Percentiles rank a stretch among this genome's conserved stretches.
These are phyloP conservation scores for Jackrogersella minutella DNA, from an alignment of 495 filamentous ascomycete species.

Conservation along the genomic window DNA sequence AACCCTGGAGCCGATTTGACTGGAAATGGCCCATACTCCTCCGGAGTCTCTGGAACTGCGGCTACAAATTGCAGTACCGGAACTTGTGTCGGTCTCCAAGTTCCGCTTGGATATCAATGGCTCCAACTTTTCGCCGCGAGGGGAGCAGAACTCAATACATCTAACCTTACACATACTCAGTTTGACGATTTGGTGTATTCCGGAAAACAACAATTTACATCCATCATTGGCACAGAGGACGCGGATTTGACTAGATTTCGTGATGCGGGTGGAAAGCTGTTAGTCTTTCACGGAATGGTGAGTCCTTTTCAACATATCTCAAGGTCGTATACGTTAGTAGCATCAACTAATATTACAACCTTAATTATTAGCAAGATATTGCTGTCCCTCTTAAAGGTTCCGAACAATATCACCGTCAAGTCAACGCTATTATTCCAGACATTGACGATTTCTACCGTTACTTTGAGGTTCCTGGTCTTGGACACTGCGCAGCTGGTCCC, in stretches of 20 bases:
- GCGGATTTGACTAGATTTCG: not conserved
- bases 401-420: constrained; percentile 36
- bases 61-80: not conserved
- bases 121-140: not conserved
- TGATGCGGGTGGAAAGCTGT: not conserved
- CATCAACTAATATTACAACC: not conserved
- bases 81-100: not conserved
- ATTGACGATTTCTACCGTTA: constrained; percentile 39
- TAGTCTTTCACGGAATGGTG: not conserved
- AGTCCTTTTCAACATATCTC: not conserved
- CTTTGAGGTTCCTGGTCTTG: constrained; percentile 45
- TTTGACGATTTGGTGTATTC: not conserved
- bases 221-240: not conserved
- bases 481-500: constrained; percentile 52
- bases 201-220: not conserved
- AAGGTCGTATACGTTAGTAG: not conserved
- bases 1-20: not conserved
- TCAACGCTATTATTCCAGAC: constrained; percentile 2
- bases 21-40: not conserved
- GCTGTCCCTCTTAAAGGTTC: constrained; percentile 29
- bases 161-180: not conserved
- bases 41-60: not conserved
- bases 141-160: not conserved
- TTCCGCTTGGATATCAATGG: not conserved
- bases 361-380: not conserved